phyloP scores from a whole-genome alignment of 2,329 filamentous ascomycete genomes.

The Corniculantispora saksenae region DNA sequence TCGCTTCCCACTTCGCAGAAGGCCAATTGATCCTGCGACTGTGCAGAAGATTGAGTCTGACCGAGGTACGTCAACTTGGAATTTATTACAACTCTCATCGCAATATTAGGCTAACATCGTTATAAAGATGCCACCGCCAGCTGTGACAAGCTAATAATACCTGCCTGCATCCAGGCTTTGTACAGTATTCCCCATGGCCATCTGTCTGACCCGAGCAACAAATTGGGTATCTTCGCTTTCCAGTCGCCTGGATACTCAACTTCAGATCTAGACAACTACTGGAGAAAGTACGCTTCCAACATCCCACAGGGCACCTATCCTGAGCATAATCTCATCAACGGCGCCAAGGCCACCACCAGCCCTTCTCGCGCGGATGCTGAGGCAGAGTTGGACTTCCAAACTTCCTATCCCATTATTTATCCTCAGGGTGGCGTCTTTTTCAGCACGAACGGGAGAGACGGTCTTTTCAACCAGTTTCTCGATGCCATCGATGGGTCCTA shows the following conservation, averaged over 20 bases:
- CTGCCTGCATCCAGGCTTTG: conserved; percentile 51
- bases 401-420: conserved; percentile 51
- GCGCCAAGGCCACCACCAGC: conserved; percentile 26
- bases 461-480: conserved; percentile 34
- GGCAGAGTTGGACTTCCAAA: conserved; percentile 50
- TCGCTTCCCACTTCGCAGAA: background rate
- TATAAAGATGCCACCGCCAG: too few relatives aligned
- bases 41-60: too few relatives aligned
- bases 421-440: conserved; percentile 49
- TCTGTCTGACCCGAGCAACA: conserved; percentile 33
- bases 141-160: conserved; percentile 57
- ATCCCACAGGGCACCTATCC: conserved; percentile 41
- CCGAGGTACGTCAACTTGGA: too few relatives aligned
- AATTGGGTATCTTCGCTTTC: conserved; percentile 44
- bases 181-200: conserved; percentile 38
- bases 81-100: too few relatives aligned
- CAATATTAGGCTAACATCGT: too few relatives aligned
- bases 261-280: conserved; percentile 41
- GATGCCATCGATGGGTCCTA: conserved; percentile 48
- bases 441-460: conserved; percentile 10
- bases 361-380: conserved; percentile 36
- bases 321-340: conserved; percentile 29
- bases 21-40: background rate
- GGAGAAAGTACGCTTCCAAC: conserved; percentile 31
- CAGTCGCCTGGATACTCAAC: conserved; percentile 41